Evolutionary conservation across 2,329 filamentous ascomycete genomes (phyloP), one percentile per base, ranked within the genome.

Genomic region (Xylaria sp.): DNA sequence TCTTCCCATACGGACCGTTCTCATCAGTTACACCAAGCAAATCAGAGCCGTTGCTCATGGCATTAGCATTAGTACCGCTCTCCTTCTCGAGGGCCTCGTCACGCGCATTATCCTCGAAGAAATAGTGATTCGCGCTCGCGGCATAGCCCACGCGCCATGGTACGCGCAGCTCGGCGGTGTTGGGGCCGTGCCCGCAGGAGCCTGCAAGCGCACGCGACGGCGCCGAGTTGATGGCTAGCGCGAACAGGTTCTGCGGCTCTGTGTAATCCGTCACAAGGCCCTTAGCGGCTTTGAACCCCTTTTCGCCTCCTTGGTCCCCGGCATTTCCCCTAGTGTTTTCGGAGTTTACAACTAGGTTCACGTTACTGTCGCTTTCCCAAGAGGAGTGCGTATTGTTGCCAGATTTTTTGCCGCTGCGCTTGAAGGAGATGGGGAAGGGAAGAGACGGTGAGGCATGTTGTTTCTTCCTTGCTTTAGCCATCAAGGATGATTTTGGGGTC

Each of bases 171-270:
- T 74, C 71, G 15, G 20, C 18, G 8, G 28, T 15, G 33, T 76
- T 67, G 2, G 76, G 76, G 2, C 77, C 76, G 59, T 71, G 72
- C 46, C 76, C 77, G 61, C 77, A 78, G 48, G 72, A 73, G 25
- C 76, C 76, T 2, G 68, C 66, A 20, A 78, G 62, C 20, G 73
- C 71, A 46, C 56, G 57, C 65, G 75, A 75, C 0, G 75, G 71
- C 13, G 76, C 75, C 51, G 76, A 78, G 75, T 94, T 94, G 62
- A 94, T 83, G 1, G 91, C 90, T 0, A 94, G 80, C 0, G 89
- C 84, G 74, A 94, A 94, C 1, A 94, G 81, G 76, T 94, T 94
- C 63, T 91, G 88, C 0, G 92, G 91, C 75, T 95, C 92, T 0
- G 90, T 92, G 76, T 92, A 94, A 80, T 95, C 93, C 0, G 91